Evolutionary conservation across 1,284 basidiomycete species (phyloP).

Genomic region (Ceratobasidium sp.): DNA sequence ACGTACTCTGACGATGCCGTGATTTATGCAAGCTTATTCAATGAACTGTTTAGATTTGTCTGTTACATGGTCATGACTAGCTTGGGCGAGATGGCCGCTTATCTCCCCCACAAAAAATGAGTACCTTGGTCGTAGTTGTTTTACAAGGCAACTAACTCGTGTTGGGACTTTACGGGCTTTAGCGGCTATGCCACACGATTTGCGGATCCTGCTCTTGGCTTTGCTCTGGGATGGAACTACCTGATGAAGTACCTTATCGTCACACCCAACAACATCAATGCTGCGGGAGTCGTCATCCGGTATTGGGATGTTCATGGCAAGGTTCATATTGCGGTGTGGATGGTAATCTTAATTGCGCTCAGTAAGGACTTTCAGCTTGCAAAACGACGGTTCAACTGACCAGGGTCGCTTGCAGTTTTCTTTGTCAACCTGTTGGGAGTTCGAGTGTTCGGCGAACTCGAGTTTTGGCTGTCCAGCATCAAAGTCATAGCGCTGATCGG

Average conservation of each 20-base stretch:
- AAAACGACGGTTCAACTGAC: neutral
- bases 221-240: conserved; percentile 55
- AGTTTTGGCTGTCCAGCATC: conserved; percentile 61
- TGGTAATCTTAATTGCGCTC: conserved; percentile 70
- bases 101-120: conserved; percentile 58
- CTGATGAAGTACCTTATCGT: conserved; percentile 54
- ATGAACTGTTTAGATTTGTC: conserved; percentile 24
- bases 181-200: conserved; percentile 57
- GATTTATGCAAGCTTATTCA: conserved; percentile 1
- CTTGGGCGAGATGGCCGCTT: conserved; percentile 58
- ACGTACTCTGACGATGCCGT: neutral
- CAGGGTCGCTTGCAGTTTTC: conserved; percentile 59
- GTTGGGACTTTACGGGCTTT: conserved; percentile 38
- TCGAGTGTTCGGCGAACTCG: conserved; percentile 70
- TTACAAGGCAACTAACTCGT: conserved; percentile 30
- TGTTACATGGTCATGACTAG: conserved; percentile 49
- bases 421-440: conserved; percentile 69
- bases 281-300: conserved; percentile 71
- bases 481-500: conserved; percentile 72
- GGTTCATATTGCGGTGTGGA: conserved; percentile 71
- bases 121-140: conserved; percentile 48
- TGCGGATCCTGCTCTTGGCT: conserved; percentile 60
- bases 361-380: conserved; percentile 58
- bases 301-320: conserved; percentile 66
- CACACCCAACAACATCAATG: conserved; percentile 65